These are phyloP conservation scores for Apophysomyces trapeziformis DNA, from an alignment of 371 early-diverging fungal species.

Conservation along the genomic window DNA sequence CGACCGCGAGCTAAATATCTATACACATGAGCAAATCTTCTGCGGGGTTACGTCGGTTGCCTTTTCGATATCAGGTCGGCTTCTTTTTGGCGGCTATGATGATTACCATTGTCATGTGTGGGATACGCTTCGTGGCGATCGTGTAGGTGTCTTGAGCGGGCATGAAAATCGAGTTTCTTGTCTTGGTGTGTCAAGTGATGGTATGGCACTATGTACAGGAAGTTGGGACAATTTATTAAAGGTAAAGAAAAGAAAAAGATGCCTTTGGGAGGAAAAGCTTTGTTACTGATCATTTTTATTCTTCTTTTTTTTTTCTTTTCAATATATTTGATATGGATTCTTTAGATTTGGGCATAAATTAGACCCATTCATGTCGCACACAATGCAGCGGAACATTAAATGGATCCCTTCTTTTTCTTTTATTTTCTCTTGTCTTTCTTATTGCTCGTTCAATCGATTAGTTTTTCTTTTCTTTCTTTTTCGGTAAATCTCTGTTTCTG, in stretches of 20 bases:
- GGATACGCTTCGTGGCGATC: slow-evolving; percentile 94
- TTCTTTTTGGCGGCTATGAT: slow-evolving; percentile 97
- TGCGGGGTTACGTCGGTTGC: slow-evolving; percentile 96
- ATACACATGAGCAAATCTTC: slow-evolving; percentile 92
- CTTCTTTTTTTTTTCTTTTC: no score
- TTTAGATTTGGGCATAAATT: slow-evolving; percentile 1
- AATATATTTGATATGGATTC: no score
- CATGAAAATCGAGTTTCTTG: slow-evolving; percentile 97
- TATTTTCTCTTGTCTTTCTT: no score
- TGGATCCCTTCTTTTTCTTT: neutral
- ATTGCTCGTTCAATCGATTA: no score
- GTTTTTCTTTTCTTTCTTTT: neutral
- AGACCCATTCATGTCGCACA: neutral
- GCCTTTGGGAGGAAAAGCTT: no score
- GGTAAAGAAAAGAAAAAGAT: slow-evolving; percentile 40
- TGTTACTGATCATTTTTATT: no score
- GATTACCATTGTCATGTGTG: slow-evolving; percentile 94
- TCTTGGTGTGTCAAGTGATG: slow-evolving; percentile 91
- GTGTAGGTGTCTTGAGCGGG: slow-evolving; percentile 88
- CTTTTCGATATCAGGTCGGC: slow-evolving; percentile 72
- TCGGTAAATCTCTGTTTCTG: neutral
- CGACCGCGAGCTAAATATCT: slow-evolving; percentile 93
- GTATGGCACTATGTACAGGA: slow-evolving; percentile 95
- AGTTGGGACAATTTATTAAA: slow-evolving; percentile 91
- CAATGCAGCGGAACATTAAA: neutral